Percentiles rank a stretch among this genome's conserved stretches.
These are phyloP conservation scores for Sarocladiaceae sp. DNA, from an alignment of 2,329 filamentous ascomycete genomes.

Conservation along the genomic window DNA sequence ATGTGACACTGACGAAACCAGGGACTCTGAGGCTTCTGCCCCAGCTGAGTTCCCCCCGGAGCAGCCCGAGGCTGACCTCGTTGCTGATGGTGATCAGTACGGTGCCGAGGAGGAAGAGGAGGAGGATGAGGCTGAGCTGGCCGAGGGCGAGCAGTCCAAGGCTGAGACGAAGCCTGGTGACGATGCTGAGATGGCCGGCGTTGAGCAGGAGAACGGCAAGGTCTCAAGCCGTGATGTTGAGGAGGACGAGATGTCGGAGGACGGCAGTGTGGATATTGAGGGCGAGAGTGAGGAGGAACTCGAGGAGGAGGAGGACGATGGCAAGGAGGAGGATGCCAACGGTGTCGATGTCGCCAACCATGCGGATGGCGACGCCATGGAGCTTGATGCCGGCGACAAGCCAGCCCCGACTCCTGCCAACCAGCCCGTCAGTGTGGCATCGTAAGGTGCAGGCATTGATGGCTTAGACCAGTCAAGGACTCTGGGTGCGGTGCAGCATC, in stretches of 20 bases:
- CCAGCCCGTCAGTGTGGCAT: slow-evolving; percentile 29
- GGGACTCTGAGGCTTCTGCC: slow-evolving; percentile 96
- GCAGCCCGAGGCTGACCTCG: slow-evolving; percentile 88
- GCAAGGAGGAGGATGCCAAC: slow-evolving; percentile 30
- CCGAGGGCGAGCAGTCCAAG: slow-evolving; percentile 44
- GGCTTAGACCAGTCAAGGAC: background rate
- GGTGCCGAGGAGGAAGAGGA: slow-evolving; percentile 83
- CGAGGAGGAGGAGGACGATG: slow-evolving; percentile 53
- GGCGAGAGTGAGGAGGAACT: slow-evolving; percentile 69
- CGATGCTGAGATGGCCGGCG: slow-evolving; percentile 71
- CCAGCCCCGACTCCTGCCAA: slow-evolving; percentile 20
- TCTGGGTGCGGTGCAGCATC: too few relatives aligned
- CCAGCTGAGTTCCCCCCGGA: slow-evolving; percentile 95
- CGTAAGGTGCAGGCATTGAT: slow-evolving; percentile 15
- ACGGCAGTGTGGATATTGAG: slow-evolving; percentile 72
- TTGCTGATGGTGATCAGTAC: slow-evolving; percentile 81
- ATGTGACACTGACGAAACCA: slow-evolving; percentile 30
- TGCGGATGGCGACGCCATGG: slow-evolving; percentile 46
- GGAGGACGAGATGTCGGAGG: slow-evolving; percentile 64
- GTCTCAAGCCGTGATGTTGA: slow-evolving; percentile 40
- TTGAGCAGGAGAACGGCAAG: slow-evolving; percentile 41
- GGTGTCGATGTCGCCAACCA: slow-evolving; percentile 26
- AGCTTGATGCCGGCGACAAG: slow-evolving; percentile 39
- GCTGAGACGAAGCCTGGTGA: slow-evolving; percentile 45
- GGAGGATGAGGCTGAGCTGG: slow-evolving; percentile 49